Evolutionary conservation across 257 asterid species (phyloP).

Genomic region (Solanum stenotomum): DNA sequence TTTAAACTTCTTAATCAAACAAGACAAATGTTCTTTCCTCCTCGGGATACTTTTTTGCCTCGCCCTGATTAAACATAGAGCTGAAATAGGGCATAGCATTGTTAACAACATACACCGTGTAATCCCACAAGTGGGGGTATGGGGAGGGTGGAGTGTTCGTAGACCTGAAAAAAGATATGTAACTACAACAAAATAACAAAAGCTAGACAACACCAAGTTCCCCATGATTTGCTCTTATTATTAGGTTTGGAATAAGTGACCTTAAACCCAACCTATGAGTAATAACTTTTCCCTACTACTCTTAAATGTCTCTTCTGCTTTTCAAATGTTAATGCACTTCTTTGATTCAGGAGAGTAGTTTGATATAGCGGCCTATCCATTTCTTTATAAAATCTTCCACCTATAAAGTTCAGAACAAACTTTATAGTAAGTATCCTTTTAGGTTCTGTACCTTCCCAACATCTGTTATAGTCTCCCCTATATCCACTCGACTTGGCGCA

Average conservation of each 20-base stretch:
- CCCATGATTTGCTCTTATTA: neutral
- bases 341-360: neutral
- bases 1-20: neutral
- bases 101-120: neutral
- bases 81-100: neutral
- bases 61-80: neutral
- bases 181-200: too few species aligned
- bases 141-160: neutral
- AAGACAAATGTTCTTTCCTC: neutral
- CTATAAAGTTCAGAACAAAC: neutral
- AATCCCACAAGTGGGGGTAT: too few species aligned
- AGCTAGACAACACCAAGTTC: neutral
- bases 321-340: neutral
- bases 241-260: neutral
- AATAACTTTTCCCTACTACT: neutral
- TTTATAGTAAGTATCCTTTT: neutral
- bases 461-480: neutral
- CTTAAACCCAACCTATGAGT: neutral
- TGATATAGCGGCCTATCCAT: neutral
- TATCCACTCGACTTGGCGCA: neutral
- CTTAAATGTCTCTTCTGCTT: neutral
- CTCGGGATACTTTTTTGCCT: neutral
- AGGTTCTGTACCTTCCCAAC: neutral
- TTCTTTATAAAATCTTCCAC: neutral
- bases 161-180: neutral